Evolutionary conservation across 345 rosid species (phyloP).

Genomic region (Trapa incisa): DNA sequence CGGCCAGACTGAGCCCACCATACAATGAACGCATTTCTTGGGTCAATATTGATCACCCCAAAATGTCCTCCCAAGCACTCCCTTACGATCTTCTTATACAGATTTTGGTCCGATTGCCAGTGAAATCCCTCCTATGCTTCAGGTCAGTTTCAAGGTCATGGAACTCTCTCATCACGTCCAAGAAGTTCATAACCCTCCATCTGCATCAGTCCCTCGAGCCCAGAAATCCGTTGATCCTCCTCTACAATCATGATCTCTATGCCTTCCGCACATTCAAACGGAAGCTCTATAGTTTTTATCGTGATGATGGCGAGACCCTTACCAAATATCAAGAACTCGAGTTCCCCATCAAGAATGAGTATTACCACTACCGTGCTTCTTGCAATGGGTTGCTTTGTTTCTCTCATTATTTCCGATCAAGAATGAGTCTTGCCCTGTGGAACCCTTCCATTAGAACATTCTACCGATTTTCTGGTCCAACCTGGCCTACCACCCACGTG

Average conservation of each 20-base stretch:
- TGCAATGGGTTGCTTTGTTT: conserved; percentile 14
- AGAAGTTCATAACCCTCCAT: conserved; percentile 9
- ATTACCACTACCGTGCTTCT: conserved; percentile 5
- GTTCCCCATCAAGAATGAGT: conserved; percentile 7
- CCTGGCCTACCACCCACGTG: neutral
- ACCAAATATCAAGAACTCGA: conserved; percentile 7
- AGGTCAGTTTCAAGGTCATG: conserved; percentile 12
- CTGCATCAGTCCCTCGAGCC: neutral
- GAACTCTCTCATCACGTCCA: conserved; percentile 8
- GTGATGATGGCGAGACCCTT: neutral
- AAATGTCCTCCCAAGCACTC: neutral
- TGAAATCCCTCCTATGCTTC: conserved; percentile 13
- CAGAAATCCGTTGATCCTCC: neutral
- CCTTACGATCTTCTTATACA: conserved; percentile 9
- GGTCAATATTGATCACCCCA: neutral
- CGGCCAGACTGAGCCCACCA: too few species aligned
- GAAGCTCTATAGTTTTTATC: conserved; percentile 6
- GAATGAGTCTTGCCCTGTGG: conserved; percentile 8
- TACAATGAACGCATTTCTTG: too few species aligned
- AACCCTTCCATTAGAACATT: conserved; percentile 12
- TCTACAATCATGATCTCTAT: neutral
- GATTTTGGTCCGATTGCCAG: conserved; percentile 9
- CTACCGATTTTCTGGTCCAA: neutral
- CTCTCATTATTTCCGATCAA: neutral
- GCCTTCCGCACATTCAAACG: neutral